These are phyloP conservation scores for Vitis hybrid DNA, from an alignment of 177 flowering plant species.

Conservation along the genomic window DNA sequence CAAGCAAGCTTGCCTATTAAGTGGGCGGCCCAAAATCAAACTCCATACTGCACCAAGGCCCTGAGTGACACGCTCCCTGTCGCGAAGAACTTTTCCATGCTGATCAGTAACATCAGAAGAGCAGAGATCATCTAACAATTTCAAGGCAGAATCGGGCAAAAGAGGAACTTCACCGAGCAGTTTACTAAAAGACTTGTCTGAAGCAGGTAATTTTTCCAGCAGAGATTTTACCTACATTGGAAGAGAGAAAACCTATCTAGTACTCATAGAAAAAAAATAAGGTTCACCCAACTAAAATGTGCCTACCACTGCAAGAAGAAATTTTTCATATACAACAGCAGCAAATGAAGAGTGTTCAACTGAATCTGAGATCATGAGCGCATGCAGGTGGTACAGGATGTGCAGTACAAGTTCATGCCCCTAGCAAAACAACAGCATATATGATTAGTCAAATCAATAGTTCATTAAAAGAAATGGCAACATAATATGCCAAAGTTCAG, in stretches of 20 bases:
- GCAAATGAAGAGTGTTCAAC: slow-evolving; percentile 43
- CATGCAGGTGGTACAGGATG: slow-evolving; percentile 71
- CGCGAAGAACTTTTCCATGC: slow-evolving; percentile 55
- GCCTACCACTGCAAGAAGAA: slow-evolving; percentile 80
- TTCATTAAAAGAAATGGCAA: too few relatives aligned
- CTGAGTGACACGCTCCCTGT: slow-evolving; percentile 93
- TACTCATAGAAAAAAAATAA: background rate
- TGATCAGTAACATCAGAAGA: slow-evolving; percentile 40
- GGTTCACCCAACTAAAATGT: background rate
- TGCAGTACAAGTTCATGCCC: slow-evolving; percentile 94
- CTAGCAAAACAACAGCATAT: slow-evolving; percentile 37
- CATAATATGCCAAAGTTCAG: too few relatives aligned
- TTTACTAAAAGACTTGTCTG: slow-evolving; percentile 90
- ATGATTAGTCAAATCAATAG: too few relatives aligned
- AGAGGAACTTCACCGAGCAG: slow-evolving; percentile 93
- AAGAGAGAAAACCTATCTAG: slow-evolving; percentile 8
- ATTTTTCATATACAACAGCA: slow-evolving; percentile 66
- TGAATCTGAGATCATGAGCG: slow-evolving; percentile 41
- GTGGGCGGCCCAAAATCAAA: slow-evolving; percentile 86
- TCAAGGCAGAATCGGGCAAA: slow-evolving; percentile 73
- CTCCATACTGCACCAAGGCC: slow-evolving; percentile 99
- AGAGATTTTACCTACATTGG: slow-evolving; percentile 70
- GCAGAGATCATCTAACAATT: slow-evolving; percentile 79
- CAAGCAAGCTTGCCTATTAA: slow-evolving; percentile 71
- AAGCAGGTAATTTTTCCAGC: slow-evolving; percentile 76